These are phyloP conservation scores for Viridothelium virens DNA, from an alignment of 495 filamentous ascomycete species.

Conservation along the genomic window DNA sequence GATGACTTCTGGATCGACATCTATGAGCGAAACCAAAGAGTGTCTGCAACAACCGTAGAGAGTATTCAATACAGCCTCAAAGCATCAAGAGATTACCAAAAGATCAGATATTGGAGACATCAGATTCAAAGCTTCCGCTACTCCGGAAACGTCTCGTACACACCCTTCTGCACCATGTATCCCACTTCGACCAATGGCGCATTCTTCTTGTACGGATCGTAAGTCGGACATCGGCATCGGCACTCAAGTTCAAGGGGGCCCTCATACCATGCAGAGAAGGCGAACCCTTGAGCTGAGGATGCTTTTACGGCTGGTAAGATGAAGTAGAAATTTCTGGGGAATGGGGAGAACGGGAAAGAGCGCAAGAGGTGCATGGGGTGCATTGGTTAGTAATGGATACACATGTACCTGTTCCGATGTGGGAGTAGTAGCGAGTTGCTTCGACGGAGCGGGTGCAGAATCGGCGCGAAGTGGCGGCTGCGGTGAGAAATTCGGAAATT, in stretches of 20 bases:
- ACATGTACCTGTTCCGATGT: slow-evolving; percentile 15
- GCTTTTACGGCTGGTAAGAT: too few relatives aligned
- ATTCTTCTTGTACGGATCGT: slow-evolving; percentile 22
- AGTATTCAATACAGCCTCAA: too few relatives aligned
- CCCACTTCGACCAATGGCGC: slow-evolving; percentile 24
- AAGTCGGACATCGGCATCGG: slow-evolving; percentile 25
- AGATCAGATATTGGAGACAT: too few relatives aligned
- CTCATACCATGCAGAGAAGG: too few relatives aligned
- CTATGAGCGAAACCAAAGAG: too few relatives aligned
- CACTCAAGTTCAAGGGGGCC: too few relatives aligned
- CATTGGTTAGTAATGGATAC: neutral
- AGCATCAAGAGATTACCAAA: too few relatives aligned
- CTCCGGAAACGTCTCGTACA: slow-evolving; percentile 22
- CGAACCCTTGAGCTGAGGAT: slow-evolving; percentile 11
- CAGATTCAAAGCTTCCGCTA: slow-evolving; percentile 21
- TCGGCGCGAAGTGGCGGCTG: slow-evolving; percentile 14
- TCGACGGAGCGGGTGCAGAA: slow-evolving; percentile 18
- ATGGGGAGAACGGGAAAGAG: neutral
- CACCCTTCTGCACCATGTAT: slow-evolving; percentile 23
- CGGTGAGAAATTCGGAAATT: slow-evolving; percentile 23
- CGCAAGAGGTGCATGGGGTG: neutral
- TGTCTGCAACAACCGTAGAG: too few relatives aligned
- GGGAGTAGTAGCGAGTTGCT: slow-evolving; percentile 24
- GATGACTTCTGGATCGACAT: neutral
- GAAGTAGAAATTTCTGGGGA: too few relatives aligned